phyloP scores from a whole-genome alignment of 78 protist species.

The Anaeramoeba flamelloides region DNA sequence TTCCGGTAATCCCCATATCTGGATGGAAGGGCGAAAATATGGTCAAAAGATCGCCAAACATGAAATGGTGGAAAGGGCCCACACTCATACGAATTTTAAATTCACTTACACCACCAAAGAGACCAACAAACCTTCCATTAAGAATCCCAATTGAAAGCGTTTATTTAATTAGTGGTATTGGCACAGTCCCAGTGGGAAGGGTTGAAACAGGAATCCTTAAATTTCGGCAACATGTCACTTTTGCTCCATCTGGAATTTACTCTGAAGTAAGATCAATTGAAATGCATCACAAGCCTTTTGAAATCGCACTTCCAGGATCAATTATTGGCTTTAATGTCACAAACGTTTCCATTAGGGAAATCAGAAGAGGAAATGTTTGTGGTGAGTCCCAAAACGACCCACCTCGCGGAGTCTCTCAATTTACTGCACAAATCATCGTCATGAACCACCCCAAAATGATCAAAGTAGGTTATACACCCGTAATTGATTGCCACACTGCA shows the following conservation, averaged over 20 bases:
- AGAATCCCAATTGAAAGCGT: conserved; percentile 79
- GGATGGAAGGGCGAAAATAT: conserved; percentile 94
- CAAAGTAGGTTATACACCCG: conserved; percentile 9
- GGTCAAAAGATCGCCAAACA: conserved; percentile 59
- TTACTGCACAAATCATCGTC: background rate
- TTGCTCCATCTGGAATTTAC: conserved; percentile 29
- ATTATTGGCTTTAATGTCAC: background rate
- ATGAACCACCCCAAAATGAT: conserved; percentile 1
- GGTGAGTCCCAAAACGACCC: background rate
- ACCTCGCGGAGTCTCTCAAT: background rate
- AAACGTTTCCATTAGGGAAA: background rate
- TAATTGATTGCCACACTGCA: conserved; percentile 6
- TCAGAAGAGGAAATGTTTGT: conserved; percentile 69
- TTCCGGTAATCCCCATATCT: conserved; percentile 69
- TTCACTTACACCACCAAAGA: conserved; percentile 22
- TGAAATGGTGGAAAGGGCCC: conserved; percentile 73
- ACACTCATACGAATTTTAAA: conserved; percentile 62
- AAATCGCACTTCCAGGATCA: background rate
- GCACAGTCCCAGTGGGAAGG: conserved; percentile 84
- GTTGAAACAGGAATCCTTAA: conserved; percentile 68
- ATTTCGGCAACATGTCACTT: background rate
- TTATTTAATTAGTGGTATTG: conserved; percentile 76
- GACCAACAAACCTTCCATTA: conserved; percentile 70
- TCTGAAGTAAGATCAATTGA: conserved; percentile 43
- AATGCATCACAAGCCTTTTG: background rate